Conservation (phyloP, 352 stramenopile genomes). For the Pythium periplocum region DNA sequence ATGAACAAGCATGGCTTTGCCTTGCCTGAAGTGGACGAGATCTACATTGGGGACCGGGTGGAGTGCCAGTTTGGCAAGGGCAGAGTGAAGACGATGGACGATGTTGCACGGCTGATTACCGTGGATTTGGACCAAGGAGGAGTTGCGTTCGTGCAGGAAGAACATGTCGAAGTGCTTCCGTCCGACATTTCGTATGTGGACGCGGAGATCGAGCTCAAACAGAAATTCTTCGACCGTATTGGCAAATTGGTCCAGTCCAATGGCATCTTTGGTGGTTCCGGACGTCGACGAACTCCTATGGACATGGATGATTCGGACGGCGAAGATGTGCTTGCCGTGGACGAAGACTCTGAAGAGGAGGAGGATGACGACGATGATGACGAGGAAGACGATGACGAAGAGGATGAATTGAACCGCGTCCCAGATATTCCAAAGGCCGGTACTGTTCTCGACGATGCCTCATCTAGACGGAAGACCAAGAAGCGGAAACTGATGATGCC, state of each 20-base stretch:
- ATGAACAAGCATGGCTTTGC: conserved; percentile 33
- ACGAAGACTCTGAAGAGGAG: conserved; percentile 13
- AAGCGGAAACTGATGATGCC: conserved; percentile 49
- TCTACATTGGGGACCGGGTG: conserved; percentile 60
- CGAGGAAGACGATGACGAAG: conserved; percentile 25
- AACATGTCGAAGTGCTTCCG: conserved; percentile 46
- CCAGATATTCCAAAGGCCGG: too few relatives aligned
- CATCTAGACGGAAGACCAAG: conserved; percentile 20
- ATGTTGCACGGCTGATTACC: conserved; percentile 34
- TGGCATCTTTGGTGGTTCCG: conserved; percentile 22
- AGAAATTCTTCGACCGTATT: conserved; percentile 67
- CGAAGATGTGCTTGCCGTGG: conserved; percentile 20
- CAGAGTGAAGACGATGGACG: conserved; percentile 31
- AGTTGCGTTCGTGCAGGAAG: conserved; percentile 49
- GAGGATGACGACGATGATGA: conserved; percentile 31
- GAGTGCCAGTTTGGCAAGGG: conserved; percentile 39
- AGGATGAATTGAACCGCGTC: conserved; percentile 1
- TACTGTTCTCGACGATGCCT: too few relatives aligned
- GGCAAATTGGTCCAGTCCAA: conserved; percentile 47
- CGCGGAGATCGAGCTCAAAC: conserved; percentile 47
- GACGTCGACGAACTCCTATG: conserved; percentile 13
- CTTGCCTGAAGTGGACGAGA: conserved; percentile 52
- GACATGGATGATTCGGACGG: conserved; percentile 14
- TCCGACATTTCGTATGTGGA: conserved; percentile 48
- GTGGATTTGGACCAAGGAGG: conserved; percentile 39